These are phyloP conservation scores for Quercus ilex DNA, from an alignment of 306 rosid species.

Conservation along the genomic window DNA sequence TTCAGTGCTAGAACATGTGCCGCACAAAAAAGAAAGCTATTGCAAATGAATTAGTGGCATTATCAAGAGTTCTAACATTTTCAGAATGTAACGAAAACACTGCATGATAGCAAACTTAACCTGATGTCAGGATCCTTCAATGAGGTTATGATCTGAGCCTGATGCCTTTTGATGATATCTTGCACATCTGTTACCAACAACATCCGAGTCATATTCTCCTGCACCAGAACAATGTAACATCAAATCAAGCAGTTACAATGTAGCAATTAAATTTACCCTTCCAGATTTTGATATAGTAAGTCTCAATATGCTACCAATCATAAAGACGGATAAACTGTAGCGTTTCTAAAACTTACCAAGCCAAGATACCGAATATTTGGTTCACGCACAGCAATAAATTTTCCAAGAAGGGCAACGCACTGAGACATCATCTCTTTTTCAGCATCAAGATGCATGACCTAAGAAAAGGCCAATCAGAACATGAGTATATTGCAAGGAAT, in stretches of 20 bases:
- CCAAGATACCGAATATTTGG: slow-evolving; percentile 99
- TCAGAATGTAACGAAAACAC: slow-evolving; percentile 17
- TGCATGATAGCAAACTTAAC: slow-evolving; percentile 36
- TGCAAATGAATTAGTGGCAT: slow-evolving; percentile 8
- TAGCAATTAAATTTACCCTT: slow-evolving; percentile 19
- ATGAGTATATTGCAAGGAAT: not conserved
- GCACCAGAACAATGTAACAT: slow-evolving; percentile 38
- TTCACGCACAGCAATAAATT: slow-evolving; percentile 97
- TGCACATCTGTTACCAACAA: slow-evolving; percentile 98
- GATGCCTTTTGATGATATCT: slow-evolving; percentile 97
- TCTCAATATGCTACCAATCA: not conserved
- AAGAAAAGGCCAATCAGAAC: slow-evolving; percentile 29
- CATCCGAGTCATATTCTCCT: slow-evolving; percentile 99
- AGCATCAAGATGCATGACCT: slow-evolving; percentile 99
- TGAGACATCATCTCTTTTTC: slow-evolving; percentile 99
- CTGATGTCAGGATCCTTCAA: slow-evolving; percentile 99
- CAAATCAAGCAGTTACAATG: slow-evolving; percentile 18
- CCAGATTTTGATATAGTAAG: not conserved
- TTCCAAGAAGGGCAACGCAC: slow-evolving; percentile 98
- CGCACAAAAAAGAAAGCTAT: not conserved
- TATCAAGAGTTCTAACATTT: slow-evolving; percentile 10
- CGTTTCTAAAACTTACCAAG: slow-evolving; percentile 57
- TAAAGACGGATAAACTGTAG: not conserved
- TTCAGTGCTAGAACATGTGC: not conserved
- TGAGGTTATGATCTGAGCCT: slow-evolving; percentile 98